Base-by-base conservation (phyloP, 148 eudicot genomes). In the Fagopyrum tataricum region DNA sequence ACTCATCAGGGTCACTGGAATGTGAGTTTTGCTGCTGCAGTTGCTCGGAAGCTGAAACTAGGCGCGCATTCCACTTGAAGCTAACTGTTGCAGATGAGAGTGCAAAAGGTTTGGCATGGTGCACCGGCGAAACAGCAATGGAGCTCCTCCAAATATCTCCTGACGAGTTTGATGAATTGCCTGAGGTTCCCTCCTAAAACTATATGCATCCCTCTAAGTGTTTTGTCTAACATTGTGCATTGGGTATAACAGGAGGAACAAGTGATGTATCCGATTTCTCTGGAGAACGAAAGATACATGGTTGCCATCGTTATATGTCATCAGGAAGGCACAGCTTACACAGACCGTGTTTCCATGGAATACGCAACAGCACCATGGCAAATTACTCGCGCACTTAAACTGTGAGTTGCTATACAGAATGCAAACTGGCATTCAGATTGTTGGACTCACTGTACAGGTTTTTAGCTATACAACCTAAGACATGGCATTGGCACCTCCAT, bases 121-220 rank as follows among this genome's bases (percentile, higher is more conserved):
- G 98, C 74, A 80, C 87, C 7, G 93, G 97, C 74, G 92, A 90
- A 75, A 87, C 93, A 78, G 98, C 97, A 58, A 82, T 82, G 44
- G 98, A 95, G 73, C 71, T 95, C 81, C 83, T 95, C 48, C 98
- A 95, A 77, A 95, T 95, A 82, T 87, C 96, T 76, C 93, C 98
- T 12, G 92, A 90, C 62, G 98, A 95, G 46, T 95, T 95, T 72
- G 76, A 72, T 76, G 83, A 78, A 41, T 82, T 95, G 68, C 90
- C 91, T n/a, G 98, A 95, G 98, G 98, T 95, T 31, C 2, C 2
- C 37, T 31, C 0, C 37, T 31, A 3, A 31, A 1, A 31, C 37
- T 31, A 31, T 31, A 31, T 31, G 2, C 37, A 31, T 31, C 1
- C 2, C 37, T 31, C 2, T 1, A 31, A 31, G 37, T 31, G 37